Evolutionary conservation across 352 stramenopile genomes (phyloP), one percentile per base, ranked within the genome.

Genomic region (Phytophthora pluvialis): DNA sequence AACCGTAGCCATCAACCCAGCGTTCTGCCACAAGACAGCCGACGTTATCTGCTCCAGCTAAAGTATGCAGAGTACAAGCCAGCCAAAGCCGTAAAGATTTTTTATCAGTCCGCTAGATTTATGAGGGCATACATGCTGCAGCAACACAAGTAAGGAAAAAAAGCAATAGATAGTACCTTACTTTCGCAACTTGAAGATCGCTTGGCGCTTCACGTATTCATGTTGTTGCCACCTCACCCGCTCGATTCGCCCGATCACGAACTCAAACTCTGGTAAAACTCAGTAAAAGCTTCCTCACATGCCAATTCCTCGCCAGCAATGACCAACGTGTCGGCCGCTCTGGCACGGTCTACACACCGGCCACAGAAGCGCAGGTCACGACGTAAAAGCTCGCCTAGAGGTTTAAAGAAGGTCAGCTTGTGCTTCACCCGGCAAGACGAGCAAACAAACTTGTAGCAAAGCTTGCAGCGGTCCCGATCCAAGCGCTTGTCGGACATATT

Each of bases 401-500:
- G 45, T 18, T 47, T 50, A n/a, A 74, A 43, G 31, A 78, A 78
- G 31, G 38, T 78, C 33, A 78, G 46, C 39, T 48, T 54, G 33
- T 69, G 51, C 38, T 72, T 72, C 12, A 78, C 56, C 8, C 52
- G 46, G n/a, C 70, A 78, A 5, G 70, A 68, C 15, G 62, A 66
- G 45, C 70, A 78, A 10, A 78, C 65, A 36, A 64, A 78, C 26
- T 61, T 59, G 32, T 67, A 65, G 60, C 71, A 82, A 13, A 80
- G 16, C 13, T 67, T 65, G 32, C 73, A 81, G 26, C 53, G 50
- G 11, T 63, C 42, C 11, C 60, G 60, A 49, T 67, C 66, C 29
- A 40, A 32, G 5, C 40, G 64, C 15, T 73, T 69, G 33, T 61
- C 54, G 59, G 53, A 65, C 26, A 58, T 61, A 59, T 53, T 63